These are phyloP conservation scores for Penicillium nucicola DNA, from an alignment of 495 filamentous ascomycete genomes.

Conservation along the genomic window DNA sequence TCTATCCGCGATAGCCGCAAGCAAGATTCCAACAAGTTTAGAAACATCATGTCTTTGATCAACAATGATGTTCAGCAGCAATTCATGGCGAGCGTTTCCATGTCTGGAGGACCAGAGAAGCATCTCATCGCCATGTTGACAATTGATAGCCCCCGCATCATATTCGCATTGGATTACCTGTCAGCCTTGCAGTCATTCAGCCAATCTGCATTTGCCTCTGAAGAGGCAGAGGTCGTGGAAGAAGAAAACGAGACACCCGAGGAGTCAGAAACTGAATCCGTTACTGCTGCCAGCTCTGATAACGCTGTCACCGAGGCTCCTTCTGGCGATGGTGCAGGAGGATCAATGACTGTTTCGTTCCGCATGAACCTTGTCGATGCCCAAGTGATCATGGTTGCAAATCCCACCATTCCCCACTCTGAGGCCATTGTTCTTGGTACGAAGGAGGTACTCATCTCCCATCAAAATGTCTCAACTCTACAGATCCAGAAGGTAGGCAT, in stretches of 20 bases:
- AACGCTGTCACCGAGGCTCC: constrained; percentile 24
- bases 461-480: constrained; percentile 89
- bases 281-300: constrained; percentile 29
- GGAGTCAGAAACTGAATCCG: constrained; percentile 60
- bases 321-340: constrained; percentile 31
- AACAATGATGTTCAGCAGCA: constrained; percentile 91
- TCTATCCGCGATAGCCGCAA: constrained; percentile 88
- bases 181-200: constrained; percentile 85
- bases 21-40: constrained; percentile 87
- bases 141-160: constrained; percentile 92
- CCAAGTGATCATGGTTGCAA: constrained; percentile 92
- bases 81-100: constrained; percentile 95
- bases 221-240: constrained; percentile 46
- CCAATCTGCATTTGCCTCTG: constrained; percentile 60
- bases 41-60: constrained; percentile 95
- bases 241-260: constrained; percentile 56
- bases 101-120: constrained; percentile 79
- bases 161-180: constrained; percentile 92
- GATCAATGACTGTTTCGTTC: constrained; percentile 75
- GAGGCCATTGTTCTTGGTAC: constrained; percentile 95
- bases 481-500: constrained; percentile 92
- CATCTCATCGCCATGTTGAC: constrained; percentile 88
- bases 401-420: constrained; percentile 81
- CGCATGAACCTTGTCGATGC: constrained; percentile 92
- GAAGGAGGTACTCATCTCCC: constrained; percentile 87